Base-by-base conservation (phyloP, 148 eudicot species). In the Chenopodium suecicum region DNA sequence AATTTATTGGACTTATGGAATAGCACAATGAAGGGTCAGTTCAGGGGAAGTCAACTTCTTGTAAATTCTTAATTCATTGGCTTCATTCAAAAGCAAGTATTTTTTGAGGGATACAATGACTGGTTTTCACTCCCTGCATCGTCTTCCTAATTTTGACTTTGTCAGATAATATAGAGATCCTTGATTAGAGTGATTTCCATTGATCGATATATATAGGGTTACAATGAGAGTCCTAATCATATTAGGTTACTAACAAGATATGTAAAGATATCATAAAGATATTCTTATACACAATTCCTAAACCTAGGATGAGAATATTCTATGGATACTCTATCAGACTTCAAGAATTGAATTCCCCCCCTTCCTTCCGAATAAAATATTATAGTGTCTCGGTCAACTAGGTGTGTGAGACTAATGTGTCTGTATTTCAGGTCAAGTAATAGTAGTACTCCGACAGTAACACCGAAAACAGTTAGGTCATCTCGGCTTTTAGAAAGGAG, bases 401-500 rank as follows among this genome's bases (percentile, higher is more conserved):
- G 29, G 27, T 75, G 70, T 62, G 60, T 87, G 75, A 46, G 44
- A 69, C 70, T 62, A 20, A 70, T 37, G 44, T 80, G 23, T 83
- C 25, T 79, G 78, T 71, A 80, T 76, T 85, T 85, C 88, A 82
- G 91, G 85, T 70, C 78, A 79, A 74, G 82, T 73, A 80, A 78
- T 81, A 81, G 82, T 73, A 80, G 76, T 82, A 81, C 78, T 73
- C 81, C 87, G 17, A 77, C 72, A 34, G 82, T 71, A 73, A 86
- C 85, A 80, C 89, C 80, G 76, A 89, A 80, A 85, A 88, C 81
- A 67, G 93, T 96, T 70, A 91, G 89, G 86, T 96, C 99, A 82
- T 91, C 95, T 44, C 92, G 99, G 73, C 91, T 77, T 74, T 81
- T 84, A 79, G 95, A 96, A 87, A 96, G 94, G 90, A 89, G 85